These are phyloP conservation scores for Suillus placidus DNA, from an alignment of 768 basidiomycete genomes.

Conservation along the genomic window DNA sequence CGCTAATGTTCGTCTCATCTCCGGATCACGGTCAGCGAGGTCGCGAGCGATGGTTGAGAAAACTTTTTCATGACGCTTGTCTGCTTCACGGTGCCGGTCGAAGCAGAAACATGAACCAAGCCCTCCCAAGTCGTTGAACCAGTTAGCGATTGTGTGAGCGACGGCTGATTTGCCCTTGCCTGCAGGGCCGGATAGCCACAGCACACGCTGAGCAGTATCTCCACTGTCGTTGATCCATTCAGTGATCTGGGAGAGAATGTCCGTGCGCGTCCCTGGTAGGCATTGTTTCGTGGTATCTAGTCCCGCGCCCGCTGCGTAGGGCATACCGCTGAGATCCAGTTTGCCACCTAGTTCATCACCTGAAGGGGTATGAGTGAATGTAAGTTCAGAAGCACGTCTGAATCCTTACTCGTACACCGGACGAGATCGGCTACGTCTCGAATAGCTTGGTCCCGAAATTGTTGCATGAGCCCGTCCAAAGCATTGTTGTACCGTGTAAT, in stretches of 20 bases:
- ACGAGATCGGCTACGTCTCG: background rate
- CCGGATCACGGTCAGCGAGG: constrained; percentile 20
- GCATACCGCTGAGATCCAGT: constrained; percentile 6
- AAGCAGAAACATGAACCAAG: constrained; percentile 27
- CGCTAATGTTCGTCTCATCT: constrained; percentile 1
- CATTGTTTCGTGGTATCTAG: constrained; percentile 11
- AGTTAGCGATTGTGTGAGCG: constrained; percentile 20
- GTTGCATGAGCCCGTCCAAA: constrained; percentile 6
- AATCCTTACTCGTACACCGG: background rate
- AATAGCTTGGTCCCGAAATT: background rate
- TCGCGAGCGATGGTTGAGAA: constrained; percentile 35
- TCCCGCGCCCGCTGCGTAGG: constrained; percentile 9
- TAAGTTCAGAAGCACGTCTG: background rate
- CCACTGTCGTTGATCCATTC: constrained; percentile 15
- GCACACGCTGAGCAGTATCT: constrained; percentile 10
- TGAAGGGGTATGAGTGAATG: background rate
- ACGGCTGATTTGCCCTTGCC: constrained; percentile 36
- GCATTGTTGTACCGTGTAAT: background rate
- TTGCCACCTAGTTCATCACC: background rate
- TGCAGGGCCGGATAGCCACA: constrained; percentile 17
- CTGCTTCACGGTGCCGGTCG: constrained; percentile 3
- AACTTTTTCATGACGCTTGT: constrained; percentile 16
- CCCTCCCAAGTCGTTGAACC: constrained; percentile 13
- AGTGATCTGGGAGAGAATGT: constrained; percentile 18
- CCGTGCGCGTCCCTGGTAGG: constrained; percentile 19